Conservation (phyloP, 352 stramenopile genomes). For the Phytophthora melonis region DNA sequence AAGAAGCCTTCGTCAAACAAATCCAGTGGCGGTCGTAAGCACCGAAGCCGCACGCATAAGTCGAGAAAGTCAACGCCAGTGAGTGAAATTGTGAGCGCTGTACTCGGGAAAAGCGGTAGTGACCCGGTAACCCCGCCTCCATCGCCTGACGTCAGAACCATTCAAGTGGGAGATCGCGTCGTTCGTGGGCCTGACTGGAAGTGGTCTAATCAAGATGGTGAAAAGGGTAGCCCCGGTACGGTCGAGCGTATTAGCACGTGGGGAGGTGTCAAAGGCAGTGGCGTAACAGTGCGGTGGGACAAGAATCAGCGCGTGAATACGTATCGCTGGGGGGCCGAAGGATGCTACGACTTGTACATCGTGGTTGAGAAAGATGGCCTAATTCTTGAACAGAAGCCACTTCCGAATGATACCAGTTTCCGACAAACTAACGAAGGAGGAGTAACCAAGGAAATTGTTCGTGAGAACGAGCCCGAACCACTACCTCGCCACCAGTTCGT, state of each 20-base stretch:
- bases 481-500: slow-evolving; percentile 69
- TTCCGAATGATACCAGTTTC: slow-evolving; percentile 43
- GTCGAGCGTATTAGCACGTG: slow-evolving; percentile 84
- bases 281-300: slow-evolving; percentile 84
- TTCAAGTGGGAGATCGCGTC: slow-evolving; percentile 76
- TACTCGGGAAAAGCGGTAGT: slow-evolving; percentile 30
- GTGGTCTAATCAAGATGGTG: slow-evolving; percentile 83
- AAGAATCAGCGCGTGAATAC: slow-evolving; percentile 88
- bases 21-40: slow-evolving; percentile 40
- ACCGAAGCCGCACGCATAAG: slow-evolving; percentile 35
- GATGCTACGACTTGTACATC: slow-evolving; percentile 80
- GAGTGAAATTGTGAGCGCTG: slow-evolving; percentile 37
- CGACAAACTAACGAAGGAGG: slow-evolving; percentile 19
- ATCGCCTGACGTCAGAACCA: slow-evolving; percentile 22
- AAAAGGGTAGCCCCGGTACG: slow-evolving; percentile 66
- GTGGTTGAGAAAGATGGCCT: slow-evolving; percentile 64
- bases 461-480: slow-evolving; percentile 25
- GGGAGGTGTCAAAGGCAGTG: slow-evolving; percentile 78
- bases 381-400: slow-evolving; percentile 57
- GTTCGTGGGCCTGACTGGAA: slow-evolving; percentile 84
- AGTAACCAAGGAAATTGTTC: not conserved
- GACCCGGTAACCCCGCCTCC: slow-evolving; percentile 19
- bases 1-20: slow-evolving; percentile 48
- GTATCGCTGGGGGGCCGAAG: slow-evolving; percentile 82
- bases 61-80: slow-evolving; percentile 43